Evolutionary conservation across 1,284 basidiomycete species (phyloP).

Genomic region (Rhodotorula sp.): DNA sequence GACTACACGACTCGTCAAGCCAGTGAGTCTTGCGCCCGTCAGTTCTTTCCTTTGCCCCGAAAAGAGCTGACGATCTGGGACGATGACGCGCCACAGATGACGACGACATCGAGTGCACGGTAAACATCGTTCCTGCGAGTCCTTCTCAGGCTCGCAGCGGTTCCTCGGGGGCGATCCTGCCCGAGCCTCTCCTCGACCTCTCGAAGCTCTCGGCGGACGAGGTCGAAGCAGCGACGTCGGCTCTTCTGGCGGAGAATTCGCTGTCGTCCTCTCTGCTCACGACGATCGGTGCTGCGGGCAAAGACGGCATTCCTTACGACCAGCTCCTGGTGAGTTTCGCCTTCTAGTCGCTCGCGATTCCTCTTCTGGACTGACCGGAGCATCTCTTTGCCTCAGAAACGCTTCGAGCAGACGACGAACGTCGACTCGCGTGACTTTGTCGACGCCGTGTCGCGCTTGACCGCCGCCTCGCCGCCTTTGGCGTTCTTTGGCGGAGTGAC

Average conservation of each 20-base stretch:
- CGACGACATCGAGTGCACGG: slow-evolving; percentile 48
- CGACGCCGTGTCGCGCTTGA: too few relatives aligned
- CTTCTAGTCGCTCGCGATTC: neutral
- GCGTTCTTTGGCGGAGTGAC: neutral
- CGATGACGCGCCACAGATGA: slow-evolving; percentile 56
- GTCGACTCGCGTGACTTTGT: too few relatives aligned
- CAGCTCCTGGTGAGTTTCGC: neutral
- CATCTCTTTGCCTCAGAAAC: neutral
- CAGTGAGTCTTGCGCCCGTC: slow-evolving; percentile 64
- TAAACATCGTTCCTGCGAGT: slow-evolving; percentile 27
- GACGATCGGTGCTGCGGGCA: neutral
- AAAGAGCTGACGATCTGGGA: too few relatives aligned
- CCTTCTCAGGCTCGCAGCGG: slow-evolving; percentile 13
- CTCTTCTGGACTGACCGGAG: neutral
- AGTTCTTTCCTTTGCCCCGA: neutral
- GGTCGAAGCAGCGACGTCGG: neutral
- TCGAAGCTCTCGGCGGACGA: neutral
- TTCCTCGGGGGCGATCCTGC: neutral
- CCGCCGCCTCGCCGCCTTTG: too few relatives aligned
- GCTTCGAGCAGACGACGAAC: neutral
- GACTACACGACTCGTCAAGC: slow-evolving; percentile 66
- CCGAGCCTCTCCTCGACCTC: slow-evolving; percentile 5
- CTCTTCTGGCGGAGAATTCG: slow-evolving; percentile 49
- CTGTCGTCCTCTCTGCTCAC: neutral
- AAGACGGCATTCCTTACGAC: neutral